Conservation (phyloP, 2,329 filamentous ascomycete genomes). For the Thielaviopsis euricoi region DNA sequence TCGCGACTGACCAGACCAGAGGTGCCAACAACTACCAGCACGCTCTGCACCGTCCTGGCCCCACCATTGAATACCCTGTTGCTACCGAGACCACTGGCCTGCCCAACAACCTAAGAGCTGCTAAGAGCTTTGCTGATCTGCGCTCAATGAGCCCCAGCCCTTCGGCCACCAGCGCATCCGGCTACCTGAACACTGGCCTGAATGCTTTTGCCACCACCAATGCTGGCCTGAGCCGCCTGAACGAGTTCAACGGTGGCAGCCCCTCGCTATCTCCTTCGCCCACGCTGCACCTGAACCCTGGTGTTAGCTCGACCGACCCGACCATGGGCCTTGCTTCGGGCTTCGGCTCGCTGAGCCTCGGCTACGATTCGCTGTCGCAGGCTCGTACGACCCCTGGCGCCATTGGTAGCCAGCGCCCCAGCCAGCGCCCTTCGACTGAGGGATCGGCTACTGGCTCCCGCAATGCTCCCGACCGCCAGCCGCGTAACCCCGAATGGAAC, state of each 20-base stretch:
- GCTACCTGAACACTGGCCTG: slow-evolving; percentile 43
- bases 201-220: slow-evolving; percentile 23
- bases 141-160: slow-evolving; percentile 91
- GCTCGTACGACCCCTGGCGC: slow-evolving; percentile 37
- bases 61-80: slow-evolving; percentile 76
- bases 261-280: slow-evolving; percentile 8
- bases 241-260: slow-evolving; percentile 15
- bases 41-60: slow-evolving; percentile 65
- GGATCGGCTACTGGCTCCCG: slow-evolving; percentile 24
- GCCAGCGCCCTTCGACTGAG: slow-evolving; percentile 13
- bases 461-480: slow-evolving; percentile 43
- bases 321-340: slow-evolving; percentile 8
- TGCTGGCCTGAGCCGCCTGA: slow-evolving; percentile 6
- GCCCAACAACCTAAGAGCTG: slow-evolving; percentile 70
- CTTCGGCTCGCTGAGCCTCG: slow-evolving; percentile 6
- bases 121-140: slow-evolving; percentile 92
- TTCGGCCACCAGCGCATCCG: slow-evolving; percentile 56
- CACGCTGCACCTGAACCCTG: slow-evolving; percentile 15
- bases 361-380: slow-evolving; percentile 15
- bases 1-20: slow-evolving; percentile 60
- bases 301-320: slow-evolving; percentile 16
- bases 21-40: slow-evolving; percentile 57
- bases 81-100: slow-evolving; percentile 48
- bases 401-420: slow-evolving; percentile 48
- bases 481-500: slow-evolving; percentile 44